Conservation (phyloP, 768 basidiomycete genomes). For the Serpula lacrymans region DNA sequence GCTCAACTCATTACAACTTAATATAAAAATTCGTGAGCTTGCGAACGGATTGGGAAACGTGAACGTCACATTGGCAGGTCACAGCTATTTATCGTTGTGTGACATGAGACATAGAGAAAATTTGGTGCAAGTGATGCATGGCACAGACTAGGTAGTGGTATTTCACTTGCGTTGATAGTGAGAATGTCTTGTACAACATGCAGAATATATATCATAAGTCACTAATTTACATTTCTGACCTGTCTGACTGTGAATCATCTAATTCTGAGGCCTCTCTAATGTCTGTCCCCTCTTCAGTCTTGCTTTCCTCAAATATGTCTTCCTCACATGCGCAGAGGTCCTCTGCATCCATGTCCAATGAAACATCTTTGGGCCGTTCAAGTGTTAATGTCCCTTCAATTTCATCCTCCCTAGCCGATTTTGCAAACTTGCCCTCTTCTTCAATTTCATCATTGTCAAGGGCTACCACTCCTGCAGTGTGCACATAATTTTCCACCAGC, state of each 20-base stretch:
- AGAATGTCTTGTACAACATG: neutral
- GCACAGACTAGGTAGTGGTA: neutral
- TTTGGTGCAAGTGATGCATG: neutral
- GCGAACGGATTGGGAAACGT: constrained; percentile 1
- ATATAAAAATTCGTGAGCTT: constrained; percentile 2
- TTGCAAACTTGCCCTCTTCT: neutral
- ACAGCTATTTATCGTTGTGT: neutral
- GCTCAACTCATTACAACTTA: too few relatives aligned
- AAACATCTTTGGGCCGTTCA: neutral
- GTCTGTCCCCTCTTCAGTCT: neutral
- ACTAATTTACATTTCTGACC: neutral
- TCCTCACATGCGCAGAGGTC: neutral
- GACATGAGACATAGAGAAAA: neutral
- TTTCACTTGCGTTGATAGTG: too few relatives aligned
- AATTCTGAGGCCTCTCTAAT: neutral
- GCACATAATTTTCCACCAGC: neutral
- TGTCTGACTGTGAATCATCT: neutral
- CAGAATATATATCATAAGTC: neutral
- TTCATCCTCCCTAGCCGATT: neutral
- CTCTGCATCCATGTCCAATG: neutral
- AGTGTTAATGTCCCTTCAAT: neutral
- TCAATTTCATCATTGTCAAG: neutral
- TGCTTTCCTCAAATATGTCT: too few relatives aligned
- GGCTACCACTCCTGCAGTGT: neutral
- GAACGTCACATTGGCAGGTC: neutral